Evolutionary conservation across 2,329 filamentous ascomycete genomes (phyloP).

Genomic region (Amauroascus verrucosus): DNA sequence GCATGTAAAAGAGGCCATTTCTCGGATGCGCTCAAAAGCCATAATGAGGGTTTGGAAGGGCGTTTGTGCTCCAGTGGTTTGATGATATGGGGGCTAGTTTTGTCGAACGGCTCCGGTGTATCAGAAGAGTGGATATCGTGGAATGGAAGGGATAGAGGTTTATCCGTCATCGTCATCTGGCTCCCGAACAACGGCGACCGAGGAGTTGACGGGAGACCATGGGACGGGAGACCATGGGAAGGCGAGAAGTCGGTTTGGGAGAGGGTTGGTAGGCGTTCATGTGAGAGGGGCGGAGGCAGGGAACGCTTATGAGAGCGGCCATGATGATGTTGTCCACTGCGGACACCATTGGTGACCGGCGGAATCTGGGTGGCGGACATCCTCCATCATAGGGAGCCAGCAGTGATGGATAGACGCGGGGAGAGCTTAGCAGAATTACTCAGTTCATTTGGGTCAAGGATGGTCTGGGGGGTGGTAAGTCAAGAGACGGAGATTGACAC

Average conservation of each 20-base stretch:
- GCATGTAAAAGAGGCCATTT: conserved; percentile 70
- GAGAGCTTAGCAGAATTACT: neutral
- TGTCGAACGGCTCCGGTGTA: neutral
- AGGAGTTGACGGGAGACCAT: neutral
- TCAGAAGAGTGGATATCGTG: neutral
- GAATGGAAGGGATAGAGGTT: neutral
- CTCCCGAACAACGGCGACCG: neutral
- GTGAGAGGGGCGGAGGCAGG: conserved; percentile 6
- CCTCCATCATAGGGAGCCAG: conserved; percentile 14
- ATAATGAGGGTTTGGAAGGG: conserved; percentile 59
- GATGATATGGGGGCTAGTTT: neutral
- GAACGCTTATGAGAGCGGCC: conserved; percentile 13
- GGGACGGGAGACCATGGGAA: too few species aligned
- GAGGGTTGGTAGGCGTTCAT: neutral
- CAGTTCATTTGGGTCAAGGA: neutral
- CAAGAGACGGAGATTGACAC: neutral
- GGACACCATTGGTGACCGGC: conserved; percentile 15
- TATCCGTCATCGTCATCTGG: neutral
- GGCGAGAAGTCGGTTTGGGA: neutral
- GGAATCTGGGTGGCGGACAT: conserved; percentile 14
- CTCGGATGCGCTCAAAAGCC: conserved; percentile 59
- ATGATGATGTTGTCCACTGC: conserved; percentile 12
- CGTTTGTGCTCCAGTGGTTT: conserved; percentile 36
- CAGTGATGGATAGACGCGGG: neutral
- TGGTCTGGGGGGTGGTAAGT: neutral